Evolutionary conservation across 352 stramenopile genomes (phyloP), one percentile per base, ranked within the genome.

Genomic region (Pythium guiyangense): DNA sequence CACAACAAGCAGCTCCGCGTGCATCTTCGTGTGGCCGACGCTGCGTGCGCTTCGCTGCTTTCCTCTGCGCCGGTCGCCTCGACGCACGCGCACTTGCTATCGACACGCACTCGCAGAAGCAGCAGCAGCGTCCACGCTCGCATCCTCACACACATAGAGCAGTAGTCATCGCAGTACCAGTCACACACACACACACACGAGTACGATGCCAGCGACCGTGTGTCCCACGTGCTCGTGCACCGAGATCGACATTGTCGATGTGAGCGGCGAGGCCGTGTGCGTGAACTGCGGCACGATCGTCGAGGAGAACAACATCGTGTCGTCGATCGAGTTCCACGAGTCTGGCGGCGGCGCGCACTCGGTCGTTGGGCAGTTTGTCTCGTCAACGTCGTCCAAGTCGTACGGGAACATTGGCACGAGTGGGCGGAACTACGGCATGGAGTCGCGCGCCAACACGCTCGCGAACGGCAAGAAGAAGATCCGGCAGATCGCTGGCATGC

Each of bases 261-360:
- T 96, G 44, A 94, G 79, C 63, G 86, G 86, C 44, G 86, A 94
- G 60, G 74, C 86, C 50, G 85, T 96, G 39, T 96, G 86, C 68
- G 84, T 95, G 57, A 89, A 72, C 68, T 95, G 82, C 59, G 83
- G 83, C 48, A 92, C 97, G 17, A 97, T 99, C 43, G 75, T 99
- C 6, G 97, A 99, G 72, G 94, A 98, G 80, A 99, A 98, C 75
- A 92, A 96, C 46, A 98, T 99, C 69, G 96, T 99, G 27, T 97
- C 89, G 47, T 93, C 80, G 44, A 84, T 99, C 39, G 96, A 99
- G 76, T 99, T 99, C 70, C 86, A 96, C 39, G 97, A 98, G 70
- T 90, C 86, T 5, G 84, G 88, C 34, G 93, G 91, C 40, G 94
- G 96, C 11, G 80, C 76, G 48, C 79, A 92, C 62, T 88, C 78